Conservation (phyloP, 805 yeast species). For the Schwanniomyces vanrijiae region DNA sequence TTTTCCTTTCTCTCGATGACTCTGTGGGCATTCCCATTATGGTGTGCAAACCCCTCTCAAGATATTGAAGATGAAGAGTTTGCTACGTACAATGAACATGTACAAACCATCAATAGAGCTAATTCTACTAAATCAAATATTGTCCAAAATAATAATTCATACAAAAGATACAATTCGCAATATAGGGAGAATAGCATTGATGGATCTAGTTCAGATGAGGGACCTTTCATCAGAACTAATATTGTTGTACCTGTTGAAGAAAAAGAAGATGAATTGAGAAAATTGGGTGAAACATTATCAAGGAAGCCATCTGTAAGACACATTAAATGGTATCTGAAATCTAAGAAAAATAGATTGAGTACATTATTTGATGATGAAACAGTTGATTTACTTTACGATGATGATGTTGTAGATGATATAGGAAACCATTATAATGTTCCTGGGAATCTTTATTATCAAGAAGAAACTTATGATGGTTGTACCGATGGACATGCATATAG, state of each 20-base stretch:
- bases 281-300: constrained; percentile 36
- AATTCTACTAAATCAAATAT: background rate
- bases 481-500: constrained; percentile 3
- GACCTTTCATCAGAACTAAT: background rate
- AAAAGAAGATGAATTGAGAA: constrained; percentile 30
- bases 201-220: constrained; percentile 1
- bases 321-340: constrained; percentile 11
- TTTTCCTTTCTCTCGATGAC: constrained; percentile 23
- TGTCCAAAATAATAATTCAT: background rate
- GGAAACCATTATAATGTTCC: constrained; percentile 4
- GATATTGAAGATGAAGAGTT: constrained; percentile 21
- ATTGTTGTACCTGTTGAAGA: background rate
- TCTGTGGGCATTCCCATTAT: constrained; percentile 35
- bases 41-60: constrained; percentile 55
- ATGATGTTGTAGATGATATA: constrained; percentile 3
- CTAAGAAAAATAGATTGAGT: background rate
- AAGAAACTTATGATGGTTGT: constrained; percentile 29
- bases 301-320: constrained; percentile 33
- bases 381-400: constrained; percentile 19
- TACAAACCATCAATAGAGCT: background rate
- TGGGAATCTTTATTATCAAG: constrained; percentile 18
- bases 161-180: background rate
- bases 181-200: background rate
- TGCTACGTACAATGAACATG: background rate
- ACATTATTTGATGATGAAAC: constrained; percentile 12